Base-by-base conservation (phyloP, 2,329 filamentous ascomycete species). In the Cordyceps militaris region DNA sequence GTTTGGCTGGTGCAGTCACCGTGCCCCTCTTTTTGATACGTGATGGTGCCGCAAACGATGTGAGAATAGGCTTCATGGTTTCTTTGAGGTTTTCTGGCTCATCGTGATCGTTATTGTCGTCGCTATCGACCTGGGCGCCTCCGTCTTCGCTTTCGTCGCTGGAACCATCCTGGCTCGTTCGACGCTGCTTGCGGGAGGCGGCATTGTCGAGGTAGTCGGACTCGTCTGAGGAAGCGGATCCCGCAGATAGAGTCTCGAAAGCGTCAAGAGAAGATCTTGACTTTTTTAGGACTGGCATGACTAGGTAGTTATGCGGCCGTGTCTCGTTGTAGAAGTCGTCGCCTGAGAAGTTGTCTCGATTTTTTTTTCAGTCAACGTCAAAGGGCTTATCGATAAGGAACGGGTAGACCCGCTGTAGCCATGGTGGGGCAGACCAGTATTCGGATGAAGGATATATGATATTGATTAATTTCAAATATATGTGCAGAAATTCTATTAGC, bases 11-110 rank as follows among this genome's bases (percentile, higher is more conserved):
- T 56, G 58, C 42, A 34, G 57, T 51, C 24, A 62, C 58, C 34
- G 64, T 63, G 26, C 58, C 60, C 38, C 71, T 75, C 61, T 73
- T 71, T 62, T 74, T 81, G 59, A 84, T 73, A 58, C 81, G 76
- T 4, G 81, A 83, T 3, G 81, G 80, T 4, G 75, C 79, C 59
- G 76, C 72, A 56, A 81, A 75, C 11, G 76, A 74, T 13, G 76
- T 71, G 1, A 76, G 60, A 3, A 68, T 63, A 13, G 61, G 65
- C 55, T 73, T 66, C 10, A 74, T 30, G 4, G 16, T 38, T n/a
- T 69, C 67, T 21, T 67, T 57, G 3, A 68, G 65, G 2, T 68
- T 67, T 14, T 69, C 69, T 3, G 70, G 66, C 9, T 69, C 68
- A 6, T 70, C 69, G 43, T 60, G 55, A 6, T 62, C 63, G 11